phyloP scores from a whole-genome alignment of 2,329 filamentous ascomycete species.

The Aspergillus ustus region DNA sequence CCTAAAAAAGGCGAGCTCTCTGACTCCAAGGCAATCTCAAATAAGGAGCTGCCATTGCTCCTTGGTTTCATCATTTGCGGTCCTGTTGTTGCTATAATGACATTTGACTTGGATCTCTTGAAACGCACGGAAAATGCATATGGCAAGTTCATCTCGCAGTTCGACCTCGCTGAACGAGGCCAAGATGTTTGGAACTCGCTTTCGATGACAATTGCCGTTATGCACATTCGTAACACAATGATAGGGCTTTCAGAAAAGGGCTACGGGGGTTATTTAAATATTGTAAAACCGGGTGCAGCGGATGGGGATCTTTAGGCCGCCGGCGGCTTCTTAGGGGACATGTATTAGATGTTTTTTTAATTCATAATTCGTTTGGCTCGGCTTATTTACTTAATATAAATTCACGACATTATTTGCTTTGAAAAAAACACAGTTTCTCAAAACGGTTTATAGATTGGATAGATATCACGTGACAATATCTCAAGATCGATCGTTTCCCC shows the following conservation, averaged over 20 bases:
- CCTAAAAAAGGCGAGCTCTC: not conserved
- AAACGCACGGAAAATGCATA: constrained; percentile 23
- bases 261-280: constrained; percentile 22
- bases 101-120: constrained; percentile 50
- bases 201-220: constrained; percentile 59
- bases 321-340: not conserved
- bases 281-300: not conserved
- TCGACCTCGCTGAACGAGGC: constrained; percentile 57
- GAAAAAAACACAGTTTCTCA: not conserved
- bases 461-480: constrained; percentile 12
- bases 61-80: constrained; percentile 60
- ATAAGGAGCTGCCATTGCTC: constrained; percentile 52
- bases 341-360: not conserved
- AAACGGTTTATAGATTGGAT: not conserved
- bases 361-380: not conserved
- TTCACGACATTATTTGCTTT: not conserved
- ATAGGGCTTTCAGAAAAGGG: constrained; percentile 46
- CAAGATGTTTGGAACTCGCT: constrained; percentile 66
- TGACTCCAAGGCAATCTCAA: not conserved
- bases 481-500: constrained; percentile 19
- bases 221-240: constrained; percentile 58
- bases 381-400: not conserved
- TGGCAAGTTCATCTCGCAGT: constrained; percentile 52
- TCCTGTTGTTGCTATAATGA: constrained; percentile 58
- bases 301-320: constrained; percentile 24